phyloP scores from a whole-genome alignment of 371 early-diverging fungal genomes.

The Mortierella sp. region DNA sequence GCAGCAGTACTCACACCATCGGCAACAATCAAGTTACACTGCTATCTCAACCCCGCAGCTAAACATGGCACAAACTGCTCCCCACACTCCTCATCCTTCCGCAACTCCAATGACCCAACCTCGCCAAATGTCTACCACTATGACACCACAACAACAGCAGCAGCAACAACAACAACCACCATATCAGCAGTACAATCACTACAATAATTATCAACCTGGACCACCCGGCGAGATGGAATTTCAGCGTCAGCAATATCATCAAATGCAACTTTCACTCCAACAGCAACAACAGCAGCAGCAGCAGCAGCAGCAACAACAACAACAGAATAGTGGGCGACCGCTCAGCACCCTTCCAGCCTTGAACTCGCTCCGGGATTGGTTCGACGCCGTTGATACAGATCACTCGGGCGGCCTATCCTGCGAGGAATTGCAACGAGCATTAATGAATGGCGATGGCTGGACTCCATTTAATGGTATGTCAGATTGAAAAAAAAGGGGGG shows the following conservation, averaged over 20 bases:
- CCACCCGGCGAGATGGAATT: conserved; percentile 28
- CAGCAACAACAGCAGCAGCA: conserved; percentile 7
- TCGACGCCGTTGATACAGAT: conserved; percentile 53
- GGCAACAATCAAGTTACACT: background rate
- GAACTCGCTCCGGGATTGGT: conserved; percentile 38
- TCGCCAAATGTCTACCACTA: conserved; percentile 5
- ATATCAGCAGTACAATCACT: conserved; percentile 39
- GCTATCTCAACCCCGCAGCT: background rate
- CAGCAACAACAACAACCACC: conserved; percentile 21
- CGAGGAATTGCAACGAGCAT: conserved; percentile 59
- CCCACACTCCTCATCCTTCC: background rate
- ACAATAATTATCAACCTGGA: conserved; percentile 31
- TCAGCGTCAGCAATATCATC: conserved; percentile 45
- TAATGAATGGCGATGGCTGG: conserved; percentile 68
- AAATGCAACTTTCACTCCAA: conserved; percentile 8
- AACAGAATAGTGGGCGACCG: conserved; percentile 4
- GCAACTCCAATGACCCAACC: background rate
- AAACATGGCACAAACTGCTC: background rate
- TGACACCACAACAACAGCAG: conserved; percentile 9
- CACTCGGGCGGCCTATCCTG: conserved; percentile 39
- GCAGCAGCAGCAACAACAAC: conserved; percentile 6
- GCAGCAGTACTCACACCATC: background rate
- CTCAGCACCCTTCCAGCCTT: conserved; percentile 26
- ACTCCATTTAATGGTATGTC: conserved; percentile 57
- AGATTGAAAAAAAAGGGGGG: background rate